Conservation (phyloP, 2,329 filamentous ascomycete species). For the Xylariaceae sp. region DNA sequence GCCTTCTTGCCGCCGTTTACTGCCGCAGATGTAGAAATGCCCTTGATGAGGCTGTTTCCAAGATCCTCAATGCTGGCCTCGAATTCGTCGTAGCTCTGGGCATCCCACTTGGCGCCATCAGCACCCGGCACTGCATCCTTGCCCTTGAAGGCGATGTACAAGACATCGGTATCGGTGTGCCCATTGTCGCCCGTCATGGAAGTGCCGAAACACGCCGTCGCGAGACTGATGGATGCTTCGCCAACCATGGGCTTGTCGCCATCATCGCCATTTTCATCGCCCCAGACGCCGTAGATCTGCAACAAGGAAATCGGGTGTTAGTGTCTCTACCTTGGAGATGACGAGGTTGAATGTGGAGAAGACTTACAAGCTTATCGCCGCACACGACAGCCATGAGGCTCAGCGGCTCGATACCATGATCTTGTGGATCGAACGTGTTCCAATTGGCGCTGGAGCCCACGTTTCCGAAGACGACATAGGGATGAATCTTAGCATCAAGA, state of each 20-base stretch:
- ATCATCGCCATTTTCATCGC: conserved; percentile 55
- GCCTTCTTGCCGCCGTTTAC: no score
- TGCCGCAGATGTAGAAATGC: no score
- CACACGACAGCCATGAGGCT: conserved; percentile 50
- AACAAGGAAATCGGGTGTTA: no score
- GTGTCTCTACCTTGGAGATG: no score
- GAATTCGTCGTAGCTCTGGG: conserved; percentile 44
- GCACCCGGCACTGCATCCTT: conserved; percentile 51
- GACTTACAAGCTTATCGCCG: conserved; percentile 36
- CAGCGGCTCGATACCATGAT: conserved; percentile 39
- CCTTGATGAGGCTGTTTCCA: conserved; percentile 45
- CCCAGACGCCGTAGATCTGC: conserved; percentile 55
- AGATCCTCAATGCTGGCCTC: conserved; percentile 46
- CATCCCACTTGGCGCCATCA: conserved; percentile 50
- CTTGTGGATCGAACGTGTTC: conserved; percentile 32
- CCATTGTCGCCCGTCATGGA: conserved; percentile 51
- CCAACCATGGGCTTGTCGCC: conserved; percentile 44
- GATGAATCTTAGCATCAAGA: conserved; percentile 42
- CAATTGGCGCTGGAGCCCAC: conserved; percentile 25
- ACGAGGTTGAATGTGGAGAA: neutral
- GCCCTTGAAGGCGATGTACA: conserved; percentile 59
- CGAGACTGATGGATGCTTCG: conserved; percentile 54
- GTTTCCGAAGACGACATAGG: conserved; percentile 48
- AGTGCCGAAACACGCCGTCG: conserved; percentile 52
- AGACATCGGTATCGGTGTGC: conserved; percentile 52